Conservation (phyloP, 176 grass and related monocot genomes). For the Olyra latifolia region DNA sequence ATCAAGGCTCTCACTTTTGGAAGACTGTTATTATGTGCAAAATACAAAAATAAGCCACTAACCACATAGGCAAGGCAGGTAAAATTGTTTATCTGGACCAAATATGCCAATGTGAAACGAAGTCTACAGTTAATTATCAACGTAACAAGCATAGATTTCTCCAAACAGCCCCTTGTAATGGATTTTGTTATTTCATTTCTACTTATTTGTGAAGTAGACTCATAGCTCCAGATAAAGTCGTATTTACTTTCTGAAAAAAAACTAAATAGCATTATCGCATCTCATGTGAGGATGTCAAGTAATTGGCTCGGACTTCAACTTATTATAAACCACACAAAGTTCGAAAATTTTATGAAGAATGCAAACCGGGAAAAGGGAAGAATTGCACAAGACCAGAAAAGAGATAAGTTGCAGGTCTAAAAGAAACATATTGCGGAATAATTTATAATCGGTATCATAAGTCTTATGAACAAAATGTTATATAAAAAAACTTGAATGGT, state of each 20-base stretch:
- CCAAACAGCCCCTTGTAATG: not conserved
- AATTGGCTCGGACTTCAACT: not conserved
- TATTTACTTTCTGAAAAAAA: slow-evolving; percentile 1
- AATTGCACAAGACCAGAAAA: not conserved
- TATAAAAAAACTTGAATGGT: slow-evolving; percentile 31
- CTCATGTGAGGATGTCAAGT: not conserved
- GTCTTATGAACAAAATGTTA: slow-evolving; percentile 14
- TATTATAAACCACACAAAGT: not conserved
- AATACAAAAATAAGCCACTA: slow-evolving; percentile 16
- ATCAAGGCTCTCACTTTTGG: slow-evolving; percentile 8
- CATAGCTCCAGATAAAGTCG: not conserved
- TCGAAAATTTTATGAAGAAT: not conserved
- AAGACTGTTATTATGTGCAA: not conserved
- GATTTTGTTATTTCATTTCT: not conserved
- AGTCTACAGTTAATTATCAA: not conserved
- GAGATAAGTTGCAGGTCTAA: not conserved
- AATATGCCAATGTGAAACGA: not conserved
- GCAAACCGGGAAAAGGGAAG: not conserved
- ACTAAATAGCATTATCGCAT: not conserved
- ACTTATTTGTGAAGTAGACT: not conserved
- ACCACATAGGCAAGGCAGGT: not conserved
- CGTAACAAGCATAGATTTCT: not conserved
- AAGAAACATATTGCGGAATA: slow-evolving; percentile 21
- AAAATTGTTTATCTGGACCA: not conserved
- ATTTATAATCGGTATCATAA: slow-evolving; percentile 14